phyloP scores from a whole-genome alignment of 2,329 filamentous ascomycete species.

The Beauveria varroae region DNA sequence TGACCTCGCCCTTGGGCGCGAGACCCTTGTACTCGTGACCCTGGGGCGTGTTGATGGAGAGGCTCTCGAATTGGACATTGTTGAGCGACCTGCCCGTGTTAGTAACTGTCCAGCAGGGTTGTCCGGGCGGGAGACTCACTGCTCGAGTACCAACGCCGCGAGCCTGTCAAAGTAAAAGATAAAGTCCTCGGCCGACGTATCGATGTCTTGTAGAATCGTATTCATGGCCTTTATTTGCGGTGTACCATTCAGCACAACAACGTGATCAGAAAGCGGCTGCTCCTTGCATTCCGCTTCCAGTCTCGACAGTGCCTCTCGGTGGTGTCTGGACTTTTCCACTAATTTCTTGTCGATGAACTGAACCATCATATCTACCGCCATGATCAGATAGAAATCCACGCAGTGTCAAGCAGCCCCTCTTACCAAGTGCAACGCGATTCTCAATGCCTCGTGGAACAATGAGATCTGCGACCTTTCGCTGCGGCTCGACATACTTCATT shows the following conservation, averaged over 20 bases:
- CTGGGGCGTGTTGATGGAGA: slow-evolving; percentile 62
- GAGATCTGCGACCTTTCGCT: slow-evolving; percentile 84
- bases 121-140: slow-evolving; percentile 35
- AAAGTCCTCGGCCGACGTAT: slow-evolving; percentile 79
- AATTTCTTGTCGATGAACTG: slow-evolving; percentile 88
- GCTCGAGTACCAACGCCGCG: slow-evolving; percentile 75
- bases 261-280: slow-evolving; percentile 65
- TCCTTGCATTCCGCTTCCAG: slow-evolving; percentile 67
- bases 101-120: neutral
- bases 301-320: slow-evolving; percentile 69
- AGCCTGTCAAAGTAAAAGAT: slow-evolving; percentile 96
- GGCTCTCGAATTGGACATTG: slow-evolving; percentile 61
- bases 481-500: slow-evolving; percentile 75
- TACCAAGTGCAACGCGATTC: slow-evolving; percentile 83
- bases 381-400: neutral
- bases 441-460: slow-evolving; percentile 94
- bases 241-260: slow-evolving; percentile 67
- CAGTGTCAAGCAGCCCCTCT: too few relatives aligned
- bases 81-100: slow-evolving; percentile 57
- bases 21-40: slow-evolving; percentile 66
- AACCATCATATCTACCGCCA: slow-evolving; percentile 70
- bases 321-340: slow-evolving; percentile 74
- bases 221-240: slow-evolving; percentile 81
- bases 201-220: slow-evolving; percentile 77
- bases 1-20: slow-evolving; percentile 62